phyloP scores from a whole-genome alignment of 371 early-diverging fungal species.

The Rhizopus sp. region DNA sequence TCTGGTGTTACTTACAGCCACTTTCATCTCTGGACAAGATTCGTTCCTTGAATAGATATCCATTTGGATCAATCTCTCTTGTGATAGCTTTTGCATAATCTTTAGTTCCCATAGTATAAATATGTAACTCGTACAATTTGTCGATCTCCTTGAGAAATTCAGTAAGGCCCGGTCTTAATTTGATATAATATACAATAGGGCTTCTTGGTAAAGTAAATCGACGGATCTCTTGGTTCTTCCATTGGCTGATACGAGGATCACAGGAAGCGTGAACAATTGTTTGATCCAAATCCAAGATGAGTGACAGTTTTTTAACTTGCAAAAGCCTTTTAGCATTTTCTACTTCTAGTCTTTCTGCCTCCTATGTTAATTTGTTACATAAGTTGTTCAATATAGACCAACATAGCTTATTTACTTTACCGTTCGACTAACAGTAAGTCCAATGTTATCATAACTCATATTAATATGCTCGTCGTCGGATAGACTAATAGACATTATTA shows the following conservation, averaged over 20 bases:
- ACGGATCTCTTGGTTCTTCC: conserved; percentile 68
- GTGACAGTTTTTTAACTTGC: conserved; percentile 74
- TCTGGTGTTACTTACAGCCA: conserved; percentile 59
- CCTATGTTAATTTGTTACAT: conserved; percentile 45
- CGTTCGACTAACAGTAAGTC: conserved; percentile 69
- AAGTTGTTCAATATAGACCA: not conserved
- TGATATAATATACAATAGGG: conserved; percentile 77
- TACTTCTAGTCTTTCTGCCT: conserved; percentile 78
- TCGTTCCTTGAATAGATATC: conserved; percentile 82
- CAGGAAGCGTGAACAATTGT: conserved; percentile 98
- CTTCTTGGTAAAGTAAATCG: conserved; percentile 76
- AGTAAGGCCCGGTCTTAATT: conserved; percentile 79
- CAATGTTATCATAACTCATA: conserved; percentile 79
- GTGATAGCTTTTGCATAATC: conserved; percentile 94
- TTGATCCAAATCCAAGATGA: conserved; percentile 99
- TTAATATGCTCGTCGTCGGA: conserved; percentile 34
- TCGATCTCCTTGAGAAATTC: conserved; percentile 77
- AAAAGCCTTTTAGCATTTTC: conserved; percentile 72
- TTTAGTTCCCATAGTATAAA: conserved; percentile 99
- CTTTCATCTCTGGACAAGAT: conserved; percentile 97
- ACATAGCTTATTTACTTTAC: conserved; percentile 23
- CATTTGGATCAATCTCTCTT: conserved; percentile 85
- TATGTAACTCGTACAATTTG: conserved; percentile 90
- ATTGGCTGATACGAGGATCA: conserved; percentile 76
- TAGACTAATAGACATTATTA: conserved; percentile 4